Base-by-base conservation (phyloP, 2,329 filamentous ascomycete genomes). In the Penicillium sp. region DNA sequence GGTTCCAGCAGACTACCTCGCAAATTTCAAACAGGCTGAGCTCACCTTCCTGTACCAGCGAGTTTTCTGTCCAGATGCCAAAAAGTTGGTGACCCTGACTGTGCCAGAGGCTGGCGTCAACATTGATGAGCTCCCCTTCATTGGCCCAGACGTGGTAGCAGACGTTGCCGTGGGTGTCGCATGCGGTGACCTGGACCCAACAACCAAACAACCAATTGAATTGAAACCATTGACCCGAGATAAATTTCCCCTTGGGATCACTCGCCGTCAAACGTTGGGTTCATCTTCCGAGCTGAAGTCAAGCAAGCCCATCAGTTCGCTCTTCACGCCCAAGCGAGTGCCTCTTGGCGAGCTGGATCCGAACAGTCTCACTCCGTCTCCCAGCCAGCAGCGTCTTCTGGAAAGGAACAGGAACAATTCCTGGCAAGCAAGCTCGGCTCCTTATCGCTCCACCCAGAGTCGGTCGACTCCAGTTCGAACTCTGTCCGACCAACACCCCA, bases 31-130 rank as follows among this genome's bases (percentile, higher is more conserved):
- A 52, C 84, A 91, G 64, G 93, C 93, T 0, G 93, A 98, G 67
- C 75, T 88, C 57, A 97, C 93, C 0, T 98, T 98, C 62, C 72
- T 96, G 13, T 87, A 97, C 62, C 93, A 96, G 71, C 87, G 93
- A 70, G 91, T 97, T 3, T 98, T 88, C 66, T 97, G 91, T 65
- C 90, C 91, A 0, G 73, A 76, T 34, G 76, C 79, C 37, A 76
- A 84, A 49, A 73, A 82, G 52, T 70, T 97, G 39, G 86, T 95
- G 36, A 83, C 89, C 51, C 76, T 95, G 49, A 93, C 83, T 1
- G 75, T 82, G 11, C 78, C 85, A 0, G 79, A 82, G 0, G 72
- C 78, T 5, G 80, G 80, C 4, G 66, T 89, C 24, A 79, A 83
- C 25, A 73, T 84, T 1, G 80, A 83, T 8, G 80, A 85, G 37